phyloP scores from a whole-genome alignment of 495 filamentous ascomycete genomes.

The Hypoxylon lenormandii region DNA sequence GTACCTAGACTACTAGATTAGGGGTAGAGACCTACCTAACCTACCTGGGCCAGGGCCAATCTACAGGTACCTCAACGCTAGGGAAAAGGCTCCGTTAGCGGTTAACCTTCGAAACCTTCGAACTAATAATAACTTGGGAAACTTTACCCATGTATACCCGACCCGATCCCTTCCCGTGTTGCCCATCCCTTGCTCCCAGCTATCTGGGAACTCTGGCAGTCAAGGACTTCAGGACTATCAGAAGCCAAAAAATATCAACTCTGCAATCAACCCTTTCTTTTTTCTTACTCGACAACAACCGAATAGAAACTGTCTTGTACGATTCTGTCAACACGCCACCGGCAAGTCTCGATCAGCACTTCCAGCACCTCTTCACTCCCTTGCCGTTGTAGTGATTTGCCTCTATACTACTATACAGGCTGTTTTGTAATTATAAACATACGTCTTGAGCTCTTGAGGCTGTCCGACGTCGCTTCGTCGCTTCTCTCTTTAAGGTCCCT shows the following conservation, averaged over 20 bases:
- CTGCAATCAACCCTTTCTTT: neutral
- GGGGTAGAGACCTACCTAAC: too few species aligned
- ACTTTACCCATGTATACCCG: neutral
- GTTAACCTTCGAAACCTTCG: neutral
- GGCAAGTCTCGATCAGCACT: conserved; percentile 24
- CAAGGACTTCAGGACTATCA: too few species aligned
- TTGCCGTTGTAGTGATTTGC: conserved; percentile 25
- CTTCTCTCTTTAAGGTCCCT: conserved; percentile 17
- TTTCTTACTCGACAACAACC: neutral
- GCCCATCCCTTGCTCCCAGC: conserved; percentile 28
- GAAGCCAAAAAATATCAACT: too few species aligned
- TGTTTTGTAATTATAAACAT: conserved; percentile 7
- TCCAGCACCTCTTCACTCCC: conserved; percentile 19
- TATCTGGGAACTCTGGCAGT: conserved; percentile 19
- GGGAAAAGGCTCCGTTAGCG: neutral
- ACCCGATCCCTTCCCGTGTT: conserved; percentile 24
- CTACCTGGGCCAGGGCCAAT: neutral
- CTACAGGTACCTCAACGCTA: neutral
- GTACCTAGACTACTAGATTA: too few species aligned
- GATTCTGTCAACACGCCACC: conserved; percentile 20
- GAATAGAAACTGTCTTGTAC: neutral
- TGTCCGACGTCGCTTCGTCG: conserved; percentile 40
- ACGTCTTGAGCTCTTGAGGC: conserved; percentile 21
- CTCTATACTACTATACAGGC: conserved; percentile 22
- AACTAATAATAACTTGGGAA: conserved; percentile 9